Conservation (phyloP, 2,329 filamentous ascomycete genomes). For the Didymella pomorum region DNA sequence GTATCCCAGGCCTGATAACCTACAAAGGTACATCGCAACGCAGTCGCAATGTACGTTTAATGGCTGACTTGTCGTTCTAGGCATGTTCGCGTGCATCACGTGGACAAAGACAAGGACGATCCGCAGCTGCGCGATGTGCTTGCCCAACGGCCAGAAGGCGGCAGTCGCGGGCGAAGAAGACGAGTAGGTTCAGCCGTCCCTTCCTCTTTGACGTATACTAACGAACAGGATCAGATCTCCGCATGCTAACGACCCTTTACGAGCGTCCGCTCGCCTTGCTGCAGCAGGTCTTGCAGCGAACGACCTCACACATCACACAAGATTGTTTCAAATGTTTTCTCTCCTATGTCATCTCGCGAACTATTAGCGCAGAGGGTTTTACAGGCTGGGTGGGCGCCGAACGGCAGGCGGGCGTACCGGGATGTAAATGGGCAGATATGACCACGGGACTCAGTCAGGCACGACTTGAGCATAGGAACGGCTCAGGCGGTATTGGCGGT, state of each 20-base stretch:
- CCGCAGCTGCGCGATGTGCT: slow-evolving; percentile 81
- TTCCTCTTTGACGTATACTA: background rate
- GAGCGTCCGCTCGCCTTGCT: background rate
- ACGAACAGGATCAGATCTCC: slow-evolving; percentile 8
- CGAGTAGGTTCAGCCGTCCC: slow-evolving; percentile 55
- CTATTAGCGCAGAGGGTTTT: slow-evolving; percentile 15
- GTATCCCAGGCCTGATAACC: slow-evolving; percentile 93
- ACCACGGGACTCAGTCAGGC: slow-evolving; percentile 6
- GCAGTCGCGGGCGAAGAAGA: slow-evolving; percentile 79
- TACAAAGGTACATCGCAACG: slow-evolving; percentile 76
- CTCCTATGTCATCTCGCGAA: slow-evolving; percentile 3
- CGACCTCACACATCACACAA: background rate
- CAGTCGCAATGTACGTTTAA: background rate
- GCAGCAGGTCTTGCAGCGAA: background rate
- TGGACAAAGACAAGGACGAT: slow-evolving; percentile 90
- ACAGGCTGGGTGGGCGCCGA: slow-evolving; percentile 8
- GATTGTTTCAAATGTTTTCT: background rate
- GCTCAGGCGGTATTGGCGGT: slow-evolving; percentile 7
- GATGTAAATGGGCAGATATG: slow-evolving; percentile 6
- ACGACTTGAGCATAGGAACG: slow-evolving; percentile 7
- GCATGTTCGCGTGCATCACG: slow-evolving; percentile 91
- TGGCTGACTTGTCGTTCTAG: slow-evolving; percentile 55
- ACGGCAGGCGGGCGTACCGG: slow-evolving; percentile 13
- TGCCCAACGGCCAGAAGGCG: slow-evolving; percentile 83
- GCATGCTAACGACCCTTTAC: slow-evolving; percentile 8